These are phyloP conservation scores for Blastobotrys buckinghamii DNA, from an alignment of 1,139 yeast genomes.

Conservation along the genomic window DNA sequence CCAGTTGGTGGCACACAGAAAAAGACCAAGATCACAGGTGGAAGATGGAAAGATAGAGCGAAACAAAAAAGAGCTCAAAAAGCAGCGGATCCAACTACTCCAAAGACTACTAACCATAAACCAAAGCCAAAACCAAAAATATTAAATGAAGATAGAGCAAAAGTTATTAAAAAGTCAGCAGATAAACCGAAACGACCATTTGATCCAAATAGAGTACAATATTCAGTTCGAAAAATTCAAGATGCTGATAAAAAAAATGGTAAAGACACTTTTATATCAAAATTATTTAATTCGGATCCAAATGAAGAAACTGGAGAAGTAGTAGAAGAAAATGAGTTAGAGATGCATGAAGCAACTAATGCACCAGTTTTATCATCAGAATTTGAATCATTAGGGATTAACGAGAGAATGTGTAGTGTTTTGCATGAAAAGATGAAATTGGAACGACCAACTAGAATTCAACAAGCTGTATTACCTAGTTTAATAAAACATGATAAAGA, in stretches of 20 bases:
- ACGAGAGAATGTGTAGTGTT: conserved; percentile 48
- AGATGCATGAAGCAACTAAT: conserved; percentile 59
- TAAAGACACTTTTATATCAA: conserved; percentile 63
- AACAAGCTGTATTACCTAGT: conserved; percentile 73
- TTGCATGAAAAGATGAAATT: conserved; percentile 55
- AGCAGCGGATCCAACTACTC: background rate
- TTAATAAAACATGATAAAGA: conserved; percentile 50
- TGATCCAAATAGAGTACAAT: background rate
- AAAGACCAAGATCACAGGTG: conserved; percentile 45
- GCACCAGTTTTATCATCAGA: conserved; percentile 69
- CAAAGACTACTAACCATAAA: background rate
- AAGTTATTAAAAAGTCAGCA: background rate
- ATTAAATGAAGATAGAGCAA: background rate
- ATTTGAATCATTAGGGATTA: conserved; percentile 68
- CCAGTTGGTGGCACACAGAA: conserved; percentile 21
- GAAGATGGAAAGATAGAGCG: conserved; percentile 76
- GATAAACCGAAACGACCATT: conserved; percentile 1
- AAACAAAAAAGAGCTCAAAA: conserved; percentile 29
- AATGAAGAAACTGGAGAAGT: conserved; percentile 16
- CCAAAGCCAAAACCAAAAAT: background rate
- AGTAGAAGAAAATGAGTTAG: conserved; percentile 24
- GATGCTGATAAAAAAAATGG: conserved; percentile 15
- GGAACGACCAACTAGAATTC: conserved; percentile 77
- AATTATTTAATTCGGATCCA: conserved; percentile 72
- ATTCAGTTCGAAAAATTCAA: conserved; percentile 2